phyloP scores from a whole-genome alignment of 768 basidiomycete species.

The Daedaleopsis sinensis region DNA sequence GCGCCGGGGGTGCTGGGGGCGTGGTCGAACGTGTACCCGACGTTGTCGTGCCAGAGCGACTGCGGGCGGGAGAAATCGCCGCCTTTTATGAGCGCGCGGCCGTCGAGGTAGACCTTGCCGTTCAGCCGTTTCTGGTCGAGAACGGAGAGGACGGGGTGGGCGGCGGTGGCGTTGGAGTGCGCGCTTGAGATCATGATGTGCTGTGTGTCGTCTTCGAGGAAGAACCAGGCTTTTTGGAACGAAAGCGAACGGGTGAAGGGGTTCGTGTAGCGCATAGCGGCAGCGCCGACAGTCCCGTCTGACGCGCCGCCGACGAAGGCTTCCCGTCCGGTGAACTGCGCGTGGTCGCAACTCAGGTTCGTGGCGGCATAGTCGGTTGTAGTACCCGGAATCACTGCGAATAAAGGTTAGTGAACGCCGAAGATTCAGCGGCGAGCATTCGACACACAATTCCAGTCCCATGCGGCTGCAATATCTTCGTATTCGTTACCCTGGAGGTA shows the following conservation, averaged over 20 bases:
- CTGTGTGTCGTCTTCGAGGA: slow-evolving; percentile 64
- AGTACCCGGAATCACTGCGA: slow-evolving; percentile 62
- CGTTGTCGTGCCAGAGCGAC: slow-evolving; percentile 64
- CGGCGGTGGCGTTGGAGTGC: slow-evolving; percentile 32
- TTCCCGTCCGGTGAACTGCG: slow-evolving; percentile 49
- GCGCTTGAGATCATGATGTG: slow-evolving; percentile 62
- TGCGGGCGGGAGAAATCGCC: slow-evolving; percentile 32
- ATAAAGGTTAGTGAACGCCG: neutral
- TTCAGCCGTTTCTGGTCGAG: slow-evolving; percentile 62
- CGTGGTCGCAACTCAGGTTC: slow-evolving; percentile 49
- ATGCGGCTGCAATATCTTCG: slow-evolving; percentile 69
- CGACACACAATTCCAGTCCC: slow-evolving; percentile 66
- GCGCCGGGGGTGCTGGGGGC: too few relatives aligned
- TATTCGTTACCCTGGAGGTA: slow-evolving; percentile 71
- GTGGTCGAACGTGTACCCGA: slow-evolving; percentile 58
- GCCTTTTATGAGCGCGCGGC: slow-evolving; percentile 18
- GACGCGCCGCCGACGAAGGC: slow-evolving; percentile 70
- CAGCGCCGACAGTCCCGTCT: slow-evolving; percentile 55
- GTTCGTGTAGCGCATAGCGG: slow-evolving; percentile 70
- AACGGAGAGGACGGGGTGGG: slow-evolving; percentile 59
- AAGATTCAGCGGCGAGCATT: neutral
- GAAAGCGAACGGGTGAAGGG: slow-evolving; percentile 54
- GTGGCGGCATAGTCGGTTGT: slow-evolving; percentile 68
- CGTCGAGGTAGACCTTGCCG: slow-evolving; percentile 50
- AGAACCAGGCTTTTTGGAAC: slow-evolving; percentile 79